phyloP scores from a whole-genome alignment of 164 flowering plant genomes.

The Macadamia tetraphylla region DNA sequence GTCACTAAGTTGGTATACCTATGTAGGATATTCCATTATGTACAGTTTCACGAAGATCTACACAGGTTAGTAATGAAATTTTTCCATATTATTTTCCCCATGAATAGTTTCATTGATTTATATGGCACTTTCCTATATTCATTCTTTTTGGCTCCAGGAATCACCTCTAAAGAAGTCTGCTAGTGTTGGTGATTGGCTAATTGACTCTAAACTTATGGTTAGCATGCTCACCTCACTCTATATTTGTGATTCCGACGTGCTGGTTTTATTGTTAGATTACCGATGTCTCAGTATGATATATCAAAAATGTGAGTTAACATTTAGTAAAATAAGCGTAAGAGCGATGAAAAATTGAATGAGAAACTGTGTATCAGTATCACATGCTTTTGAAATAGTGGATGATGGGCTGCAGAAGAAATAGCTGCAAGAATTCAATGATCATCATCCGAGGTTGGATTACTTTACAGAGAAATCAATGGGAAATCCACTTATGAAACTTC shows the following conservation, averaged over 20 bases:
- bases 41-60: slow-evolving; percentile 55
- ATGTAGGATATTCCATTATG: slow-evolving; percentile 71
- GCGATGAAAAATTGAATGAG: no score
- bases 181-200: slow-evolving; percentile 90
- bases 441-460: no score
- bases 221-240: background rate
- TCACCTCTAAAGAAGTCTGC: slow-evolving; percentile 94
- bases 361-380: no score
- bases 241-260: background rate
- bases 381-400: no score
- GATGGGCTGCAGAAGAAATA: no score
- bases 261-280: background rate
- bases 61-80: slow-evolving; percentile 45
- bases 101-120: background rate
- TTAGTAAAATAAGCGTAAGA: no score
- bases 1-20: slow-evolving; percentile 33
- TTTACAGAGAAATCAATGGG: no score
- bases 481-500: no score
- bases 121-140: slow-evolving; percentile 8
- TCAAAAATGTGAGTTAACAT: no score
- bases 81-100: background rate
- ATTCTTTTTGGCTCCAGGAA: slow-evolving; percentile 39
- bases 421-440: no score
- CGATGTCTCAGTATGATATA: no score
- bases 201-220: slow-evolving; percentile 63